Base-by-base conservation (phyloP, 352 stramenopile genomes). In the Globisporangium lucens region DNA sequence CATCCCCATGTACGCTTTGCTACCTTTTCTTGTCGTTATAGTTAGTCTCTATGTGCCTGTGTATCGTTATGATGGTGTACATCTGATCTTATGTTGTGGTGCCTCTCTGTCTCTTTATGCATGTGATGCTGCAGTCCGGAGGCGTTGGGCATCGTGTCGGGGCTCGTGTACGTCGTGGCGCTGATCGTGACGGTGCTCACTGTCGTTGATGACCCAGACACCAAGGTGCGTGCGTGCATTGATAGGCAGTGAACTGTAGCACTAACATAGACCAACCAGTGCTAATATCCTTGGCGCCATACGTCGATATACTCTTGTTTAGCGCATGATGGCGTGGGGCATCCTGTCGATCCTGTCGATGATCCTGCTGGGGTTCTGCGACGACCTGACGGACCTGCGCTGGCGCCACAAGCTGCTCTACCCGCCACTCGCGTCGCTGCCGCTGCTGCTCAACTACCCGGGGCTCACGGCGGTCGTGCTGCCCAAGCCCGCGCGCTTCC, bases 401-500 rank as follows among this genome's bases (percentile, higher is more conserved):
- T 95, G 87, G 87, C 82, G 96, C 55, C 98, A 99, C 78, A 99
- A 99, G 79, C 80, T 99, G 24, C 77, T 99, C 62, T 91, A 99
- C 65, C 97, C 97, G 8, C 91, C 95, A 9, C 77, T 99, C 56
- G 97, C 97, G 30, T 98, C 95, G 24, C 81, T 99, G 29, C 97
- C 98, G 2, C 78, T 99, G 46, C 83, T 99, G 33, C 89, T 98
- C 63, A 95, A 98, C 64, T 99, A 99, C 78, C 89, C 91, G 7
- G 98, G 97, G 51, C 94, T 96, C 64, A 99, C 97, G 29, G 93
- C 87, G 5, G 82, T 99, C 27, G 89, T 99, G 49, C 76, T 98
- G 67, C 96, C 97, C 51, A 97, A 97, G 69, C 87, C 79, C 12
- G 75, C 87, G 67, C 85, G 82, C 22, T 89, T 89, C 57, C 75